Percentiles rank a stretch among this genome's conserved stretches.
Evolutionary conservation across 495 filamentous ascomycete genomes (phyloP).

Genomic region (Penicillium desertorum): DNA sequence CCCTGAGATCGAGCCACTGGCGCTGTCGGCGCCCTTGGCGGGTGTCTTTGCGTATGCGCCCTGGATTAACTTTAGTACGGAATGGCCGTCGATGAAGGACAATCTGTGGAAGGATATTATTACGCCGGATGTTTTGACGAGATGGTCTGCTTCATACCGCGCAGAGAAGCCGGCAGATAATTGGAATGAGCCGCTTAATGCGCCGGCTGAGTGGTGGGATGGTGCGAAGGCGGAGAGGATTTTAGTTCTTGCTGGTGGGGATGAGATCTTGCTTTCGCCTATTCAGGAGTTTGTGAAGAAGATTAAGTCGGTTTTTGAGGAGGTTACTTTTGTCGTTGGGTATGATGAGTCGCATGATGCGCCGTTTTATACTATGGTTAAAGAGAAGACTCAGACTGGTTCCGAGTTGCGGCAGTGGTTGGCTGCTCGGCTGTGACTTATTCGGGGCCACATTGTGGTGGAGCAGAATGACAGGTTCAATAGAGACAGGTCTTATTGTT

Average conservation of each 20-base stretch:
- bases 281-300: constrained; percentile 52
- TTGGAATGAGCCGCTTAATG: constrained; percentile 56
- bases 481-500: background rate
- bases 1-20: constrained; percentile 42
- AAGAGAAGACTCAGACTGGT: constrained; percentile 30
- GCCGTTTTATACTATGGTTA: constrained; percentile 29
- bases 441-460: background rate
- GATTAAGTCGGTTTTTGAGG: constrained; percentile 39
- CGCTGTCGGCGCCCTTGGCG: constrained; percentile 38
- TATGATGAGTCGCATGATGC: constrained; percentile 38
- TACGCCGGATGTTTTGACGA: constrained; percentile 20
- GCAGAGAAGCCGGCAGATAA: constrained; percentile 43
- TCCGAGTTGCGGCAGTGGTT: constrained; percentile 35
- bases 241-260: constrained; percentile 52
- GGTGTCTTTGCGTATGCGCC: constrained; percentile 54
- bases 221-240: constrained; percentile 46
- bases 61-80: constrained; percentile 52
- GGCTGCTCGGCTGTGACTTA: constrained; percentile 29
- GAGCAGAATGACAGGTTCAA: background rate
- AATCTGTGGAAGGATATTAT: constrained; percentile 56
- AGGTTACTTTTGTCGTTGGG: constrained; percentile 35
- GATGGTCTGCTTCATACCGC: constrained; percentile 51
- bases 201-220: constrained; percentile 56
- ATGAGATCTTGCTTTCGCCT: constrained; percentile 58
- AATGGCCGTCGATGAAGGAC: constrained; percentile 37